A percentile compares a stretch with the other conserved stretches of the same genome.
Conservation (phyloP, 2,329 filamentous ascomycete species). For the Thielaviopsis ethacetica region DNA sequence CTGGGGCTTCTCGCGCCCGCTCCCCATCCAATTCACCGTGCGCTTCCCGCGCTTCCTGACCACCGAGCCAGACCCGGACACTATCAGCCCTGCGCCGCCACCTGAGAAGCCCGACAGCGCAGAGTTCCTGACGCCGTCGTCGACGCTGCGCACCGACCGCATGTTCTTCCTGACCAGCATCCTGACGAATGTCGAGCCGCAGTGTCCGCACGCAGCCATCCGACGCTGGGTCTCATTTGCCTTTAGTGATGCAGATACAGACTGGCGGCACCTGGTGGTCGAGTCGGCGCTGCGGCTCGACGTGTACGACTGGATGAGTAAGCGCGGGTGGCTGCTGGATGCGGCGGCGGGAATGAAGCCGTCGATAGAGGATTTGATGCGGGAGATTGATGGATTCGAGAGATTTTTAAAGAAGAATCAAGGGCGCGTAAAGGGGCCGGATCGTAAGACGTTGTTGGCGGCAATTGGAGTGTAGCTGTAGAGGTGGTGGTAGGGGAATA, state of each 20-base stretch:
- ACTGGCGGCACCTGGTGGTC: slow-evolving; percentile 8
- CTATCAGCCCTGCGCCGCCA: not conserved
- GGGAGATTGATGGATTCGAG: slow-evolving; percentile 3
- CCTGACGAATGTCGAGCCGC: slow-evolving; percentile 68
- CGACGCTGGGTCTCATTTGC: slow-evolving; percentile 10
- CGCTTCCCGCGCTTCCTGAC: slow-evolving; percentile 9
- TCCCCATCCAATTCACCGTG: slow-evolving; percentile 7
- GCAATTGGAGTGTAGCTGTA: not conserved
- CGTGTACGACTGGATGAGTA: slow-evolving; percentile 3
- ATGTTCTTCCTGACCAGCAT: slow-evolving; percentile 54
- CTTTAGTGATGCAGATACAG: slow-evolving; percentile 1
- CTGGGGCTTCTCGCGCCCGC: slow-evolving; percentile 6
- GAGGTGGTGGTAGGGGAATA: not conserved
- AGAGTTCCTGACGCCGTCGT: not conserved
- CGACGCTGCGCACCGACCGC: slow-evolving; percentile 1
- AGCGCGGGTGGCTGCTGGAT: slow-evolving; percentile 3
- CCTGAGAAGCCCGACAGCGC: not conserved
- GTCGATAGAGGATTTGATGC: not conserved
- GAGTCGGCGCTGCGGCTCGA: slow-evolving; percentile 5
- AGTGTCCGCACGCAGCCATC: slow-evolving; percentile 2
- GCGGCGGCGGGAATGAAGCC: not conserved
- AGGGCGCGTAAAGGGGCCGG: not conserved
- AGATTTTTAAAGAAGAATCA: not conserved
- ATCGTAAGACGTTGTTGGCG: slow-evolving; percentile 2
- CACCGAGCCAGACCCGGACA: not conserved